A percentile compares a stretch with the other conserved stretches of the same genome.
phyloP scores from a whole-genome alignment of 1,284 basidiomycete genomes.

The Puccinia novopanici region DNA sequence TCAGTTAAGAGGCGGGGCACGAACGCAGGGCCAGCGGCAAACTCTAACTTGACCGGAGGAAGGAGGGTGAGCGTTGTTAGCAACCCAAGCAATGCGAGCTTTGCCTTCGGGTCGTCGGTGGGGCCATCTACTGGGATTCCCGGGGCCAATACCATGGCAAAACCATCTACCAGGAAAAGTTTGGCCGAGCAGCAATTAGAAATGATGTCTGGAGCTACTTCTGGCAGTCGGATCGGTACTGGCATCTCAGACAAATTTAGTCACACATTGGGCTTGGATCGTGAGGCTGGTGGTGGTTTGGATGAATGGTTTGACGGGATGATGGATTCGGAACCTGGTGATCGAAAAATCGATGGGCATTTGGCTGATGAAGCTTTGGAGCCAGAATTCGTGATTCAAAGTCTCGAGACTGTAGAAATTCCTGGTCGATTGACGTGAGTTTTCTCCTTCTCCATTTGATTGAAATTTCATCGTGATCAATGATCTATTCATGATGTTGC shows the following conservation, averaged over 20 bases:
- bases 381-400: slow-evolving; percentile 48
- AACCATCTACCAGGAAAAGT: slow-evolving; percentile 39
- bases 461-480: background rate
- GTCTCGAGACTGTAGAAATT: slow-evolving; percentile 42
- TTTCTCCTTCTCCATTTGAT: background rate
- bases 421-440: slow-evolving; percentile 39
- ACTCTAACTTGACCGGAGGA: slow-evolving; percentile 19
- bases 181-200: slow-evolving; percentile 43
- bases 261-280: slow-evolving; percentile 12
- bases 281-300: slow-evolving; percentile 32
- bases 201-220: slow-evolving; percentile 39
- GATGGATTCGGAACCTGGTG: slow-evolving; percentile 37
- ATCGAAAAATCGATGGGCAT: slow-evolving; percentile 44
- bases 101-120: slow-evolving; percentile 35
- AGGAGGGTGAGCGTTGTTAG: slow-evolving; percentile 37
- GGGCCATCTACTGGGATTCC: slow-evolving; percentile 2
- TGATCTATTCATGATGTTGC: slow-evolving; percentile 1
- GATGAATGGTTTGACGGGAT: slow-evolving; percentile 50
- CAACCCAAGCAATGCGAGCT: slow-evolving; percentile 46
- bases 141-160: slow-evolving; percentile 1
- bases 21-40: slow-evolving; percentile 8
- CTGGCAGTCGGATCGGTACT: slow-evolving; percentile 28
- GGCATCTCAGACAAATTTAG: slow-evolving; percentile 14
- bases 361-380: slow-evolving; percentile 46
- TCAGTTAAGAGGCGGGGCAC: slow-evolving; percentile 29